Evolutionary conservation across 352 stramenopile genomes (phyloP), one percentile per base, ranked within the genome.

Genomic region (Phytopythium helicoides): DNA sequence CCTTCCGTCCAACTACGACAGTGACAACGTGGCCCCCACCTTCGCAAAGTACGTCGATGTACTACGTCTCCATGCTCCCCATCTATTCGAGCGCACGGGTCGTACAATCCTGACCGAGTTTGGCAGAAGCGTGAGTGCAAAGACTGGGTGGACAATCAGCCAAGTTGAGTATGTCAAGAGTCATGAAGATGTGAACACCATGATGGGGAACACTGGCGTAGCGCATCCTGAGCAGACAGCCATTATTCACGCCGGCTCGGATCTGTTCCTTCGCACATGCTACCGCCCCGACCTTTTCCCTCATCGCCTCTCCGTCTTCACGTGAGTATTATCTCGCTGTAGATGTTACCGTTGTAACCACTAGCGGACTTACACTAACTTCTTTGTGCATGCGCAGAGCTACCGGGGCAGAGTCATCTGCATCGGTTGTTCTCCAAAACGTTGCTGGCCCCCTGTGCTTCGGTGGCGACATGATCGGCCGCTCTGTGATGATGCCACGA

Each of bases 381-480:
- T 54, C 22, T 37, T 38, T 44, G 16, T 38, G 44, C 19, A 50
- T 56, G 14, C 40, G 10, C 35, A 91, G 80, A 31, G 69, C 71
- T 39, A 50, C 56, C 53, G 81, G 81, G 10, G 35, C 68, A 37
- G 52, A 63, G 44, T 91, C 81, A 6, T 71, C 39, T n/a, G 68
- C 73, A 36, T 62, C 70, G 0, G 2, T 71, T 14, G 57, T 47
- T 26, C 42, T 66, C 19, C 82, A 94, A 38, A 92, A 97, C 47
- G 81, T 98, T 44, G 92, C 87, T 15, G 92, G 92, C 0, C 92
- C 92, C 1, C 62, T 98, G 22, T 98, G 92, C 57, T 98, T 98
- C 41, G 81, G 86, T 7, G 92, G 91, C 3, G 92, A 98, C 57
- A 63, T 97, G 34, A 73, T 97, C 31, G 87, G 73, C n/a, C 73